These are phyloP conservation scores for Kalmanozyma brasiliensis DNA, from an alignment of 1,284 basidiomycete genomes.

Conservation along the genomic window DNA sequence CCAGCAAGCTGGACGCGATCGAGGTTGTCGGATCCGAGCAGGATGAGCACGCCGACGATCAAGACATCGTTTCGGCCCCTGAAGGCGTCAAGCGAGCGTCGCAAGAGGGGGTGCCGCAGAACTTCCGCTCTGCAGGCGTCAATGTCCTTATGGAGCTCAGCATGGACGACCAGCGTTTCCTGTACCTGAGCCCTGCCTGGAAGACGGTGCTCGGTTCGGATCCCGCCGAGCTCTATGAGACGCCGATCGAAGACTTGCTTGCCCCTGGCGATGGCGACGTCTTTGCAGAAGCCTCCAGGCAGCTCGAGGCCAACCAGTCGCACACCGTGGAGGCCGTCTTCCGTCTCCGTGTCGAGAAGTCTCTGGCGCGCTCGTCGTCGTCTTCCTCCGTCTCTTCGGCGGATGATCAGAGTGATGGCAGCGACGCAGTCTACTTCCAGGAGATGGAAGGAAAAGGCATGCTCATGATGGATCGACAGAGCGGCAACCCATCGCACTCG, in stretches of 20 bases:
- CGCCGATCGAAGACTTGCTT: constrained; percentile 83
- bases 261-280: constrained; percentile 84
- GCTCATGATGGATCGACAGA: constrained; percentile 93
- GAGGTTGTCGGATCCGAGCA: constrained; percentile 56
- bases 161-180: constrained; percentile 83
- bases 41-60: constrained; percentile 78
- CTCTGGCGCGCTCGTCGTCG: constrained; percentile 72
- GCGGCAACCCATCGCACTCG: constrained; percentile 87
- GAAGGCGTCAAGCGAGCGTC: constrained; percentile 9
- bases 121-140: constrained; percentile 40
- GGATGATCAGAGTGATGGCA: constrained; percentile 65
- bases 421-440: constrained; percentile 74
- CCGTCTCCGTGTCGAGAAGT: constrained; percentile 76
- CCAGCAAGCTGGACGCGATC: not conserved
- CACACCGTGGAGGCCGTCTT: constrained; percentile 94
- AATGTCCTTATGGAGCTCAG: constrained; percentile 85
- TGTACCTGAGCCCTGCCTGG: constrained; percentile 97
- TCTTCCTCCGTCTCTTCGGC: constrained; percentile 68
- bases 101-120: constrained; percentile 7
- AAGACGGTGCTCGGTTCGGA: constrained; percentile 85
- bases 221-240: constrained; percentile 81
- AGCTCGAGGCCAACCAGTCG: constrained; percentile 87
- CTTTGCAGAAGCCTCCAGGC: constrained; percentile 86
- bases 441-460: constrained; percentile 98
- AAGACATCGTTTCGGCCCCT: constrained; percentile 1